Conservation (phyloP, 345 rosid genomes). For the Corchorus olitorius region DNA sequence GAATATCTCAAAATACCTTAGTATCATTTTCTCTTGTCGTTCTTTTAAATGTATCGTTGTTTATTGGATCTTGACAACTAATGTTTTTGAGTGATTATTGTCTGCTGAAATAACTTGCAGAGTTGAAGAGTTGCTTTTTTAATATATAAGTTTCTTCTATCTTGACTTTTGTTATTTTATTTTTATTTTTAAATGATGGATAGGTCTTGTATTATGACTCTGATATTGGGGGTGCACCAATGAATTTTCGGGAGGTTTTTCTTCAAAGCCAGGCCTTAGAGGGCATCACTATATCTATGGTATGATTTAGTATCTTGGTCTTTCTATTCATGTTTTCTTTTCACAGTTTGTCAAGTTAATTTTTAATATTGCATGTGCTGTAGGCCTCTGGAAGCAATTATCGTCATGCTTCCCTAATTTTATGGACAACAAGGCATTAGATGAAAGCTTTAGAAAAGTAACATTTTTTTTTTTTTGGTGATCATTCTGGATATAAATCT, state of each 20-base stretch:
- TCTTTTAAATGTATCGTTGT: background rate
- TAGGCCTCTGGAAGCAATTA: background rate
- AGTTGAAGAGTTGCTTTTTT: background rate
- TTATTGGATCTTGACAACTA: conserved; percentile 2
- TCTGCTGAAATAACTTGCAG: background rate
- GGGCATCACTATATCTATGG: conserved; percentile 85
- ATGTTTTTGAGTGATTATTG: background rate
- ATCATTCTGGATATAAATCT: conserved; percentile 1
- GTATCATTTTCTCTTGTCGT: background rate
- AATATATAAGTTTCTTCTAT: background rate
- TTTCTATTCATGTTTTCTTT: conserved; percentile 1
- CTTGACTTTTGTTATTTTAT: conserved; percentile 9
- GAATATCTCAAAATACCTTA: background rate
- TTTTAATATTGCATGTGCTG: conserved; percentile 9
- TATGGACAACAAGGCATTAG: background rate
- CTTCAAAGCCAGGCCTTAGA: conserved; percentile 97
- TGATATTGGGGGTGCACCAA: conserved; percentile 78
- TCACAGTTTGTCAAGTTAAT: background rate
- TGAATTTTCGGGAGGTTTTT: conserved; percentile 88
- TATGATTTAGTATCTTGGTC: conserved; percentile 33
- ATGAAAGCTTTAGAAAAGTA: background rate
- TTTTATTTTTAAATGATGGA: conserved; percentile 3
- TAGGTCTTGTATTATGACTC: conserved; percentile 88
- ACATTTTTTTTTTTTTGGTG: background rate
- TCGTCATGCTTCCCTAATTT: conserved; percentile 1